Percentiles rank a stretch among this genome's conserved stretches.
These are phyloP conservation scores for Cylindrodendrum hubeiense DNA, from an alignment of 2,329 filamentous ascomycete species.

Conservation along the genomic window DNA sequence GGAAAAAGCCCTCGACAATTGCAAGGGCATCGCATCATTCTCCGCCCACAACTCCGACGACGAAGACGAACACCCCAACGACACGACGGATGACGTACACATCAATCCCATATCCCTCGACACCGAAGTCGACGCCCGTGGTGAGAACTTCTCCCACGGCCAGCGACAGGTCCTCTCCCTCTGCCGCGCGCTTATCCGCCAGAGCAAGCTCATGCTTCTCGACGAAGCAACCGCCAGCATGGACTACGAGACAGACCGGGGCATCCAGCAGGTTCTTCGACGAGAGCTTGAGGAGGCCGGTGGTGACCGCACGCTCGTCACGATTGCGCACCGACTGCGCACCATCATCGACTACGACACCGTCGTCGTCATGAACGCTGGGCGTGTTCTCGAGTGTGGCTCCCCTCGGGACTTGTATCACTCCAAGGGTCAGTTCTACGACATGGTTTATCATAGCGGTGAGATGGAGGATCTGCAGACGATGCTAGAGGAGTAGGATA, in stretches of 20 bases:
- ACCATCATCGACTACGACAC: slow-evolving; percentile 72
- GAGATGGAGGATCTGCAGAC: slow-evolving; percentile 61
- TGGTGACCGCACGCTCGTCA: slow-evolving; percentile 65
- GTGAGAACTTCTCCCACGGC: slow-evolving; percentile 69
- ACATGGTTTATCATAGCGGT: slow-evolving; percentile 68
- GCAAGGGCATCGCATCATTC: slow-evolving; percentile 69
- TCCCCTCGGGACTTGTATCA: slow-evolving; percentile 61
- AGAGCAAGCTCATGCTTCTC: slow-evolving; percentile 67
- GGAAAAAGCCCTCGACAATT: slow-evolving; percentile 70
- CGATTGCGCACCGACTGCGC: slow-evolving; percentile 68
- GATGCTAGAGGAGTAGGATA: slow-evolving; percentile 43
- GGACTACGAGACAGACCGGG: slow-evolving; percentile 68
- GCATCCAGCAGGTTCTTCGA: slow-evolving; percentile 66
- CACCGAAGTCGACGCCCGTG: slow-evolving; percentile 64
- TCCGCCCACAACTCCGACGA: slow-evolving; percentile 54
- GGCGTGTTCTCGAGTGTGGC: slow-evolving; percentile 66
- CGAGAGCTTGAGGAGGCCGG: slow-evolving; percentile 59
- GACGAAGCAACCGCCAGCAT: slow-evolving; percentile 72
- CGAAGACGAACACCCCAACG: slow-evolving; percentile 34
- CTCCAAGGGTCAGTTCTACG: slow-evolving; percentile 61
- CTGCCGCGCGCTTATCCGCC: slow-evolving; percentile 66
- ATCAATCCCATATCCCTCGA: slow-evolving; percentile 50
- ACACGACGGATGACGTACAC: slow-evolving; percentile 11
- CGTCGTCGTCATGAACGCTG: slow-evolving; percentile 68
- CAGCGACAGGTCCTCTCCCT: slow-evolving; percentile 71